Evolutionary conservation across 371 early-diverging fungal genomes (phyloP).

Genomic region (Rhizomucor miehei): DNA sequence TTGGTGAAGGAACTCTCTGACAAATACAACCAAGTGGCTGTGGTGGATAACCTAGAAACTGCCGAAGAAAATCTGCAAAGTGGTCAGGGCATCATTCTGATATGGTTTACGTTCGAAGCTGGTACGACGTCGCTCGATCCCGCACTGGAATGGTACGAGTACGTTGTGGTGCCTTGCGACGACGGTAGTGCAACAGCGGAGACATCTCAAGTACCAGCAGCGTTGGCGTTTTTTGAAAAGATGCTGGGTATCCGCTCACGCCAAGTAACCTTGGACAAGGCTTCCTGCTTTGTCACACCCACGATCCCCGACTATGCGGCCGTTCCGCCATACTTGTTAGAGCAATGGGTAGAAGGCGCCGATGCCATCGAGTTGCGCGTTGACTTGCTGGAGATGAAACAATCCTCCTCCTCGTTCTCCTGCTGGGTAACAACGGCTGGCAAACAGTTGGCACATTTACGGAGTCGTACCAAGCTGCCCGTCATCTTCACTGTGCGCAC

Average conservation of each 20-base stretch:
- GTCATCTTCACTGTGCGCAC: conserved; percentile 91
- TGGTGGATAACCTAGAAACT: background rate
- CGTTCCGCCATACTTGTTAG: conserved; percentile 25
- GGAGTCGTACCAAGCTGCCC: conserved; percentile 40
- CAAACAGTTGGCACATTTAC: conserved; percentile 18
- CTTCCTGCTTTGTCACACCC: conserved; percentile 53
- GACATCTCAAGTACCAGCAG: background rate
- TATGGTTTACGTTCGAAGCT: conserved; percentile 1
- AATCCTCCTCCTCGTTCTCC: too few relatives aligned
- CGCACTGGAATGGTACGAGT: conserved; percentile 5
- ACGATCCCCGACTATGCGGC: conserved; percentile 34
- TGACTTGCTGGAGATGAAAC: conserved; percentile 61
- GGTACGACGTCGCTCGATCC: conserved; percentile 5
- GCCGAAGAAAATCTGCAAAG: background rate
- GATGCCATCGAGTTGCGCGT: conserved; percentile 92
- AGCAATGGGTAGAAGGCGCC: conserved; percentile 60
- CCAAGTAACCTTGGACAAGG: conserved; percentile 1
- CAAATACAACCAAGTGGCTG: background rate
- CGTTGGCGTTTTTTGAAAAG: conserved; percentile 3
- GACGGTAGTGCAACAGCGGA: background rate
- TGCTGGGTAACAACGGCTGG: conserved; percentile 20
- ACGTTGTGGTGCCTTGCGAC: background rate
- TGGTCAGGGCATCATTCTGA: background rate
- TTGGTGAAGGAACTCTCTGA: background rate
- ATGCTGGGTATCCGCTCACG: conserved; percentile 1